Evolutionary conservation across 306 rosid species (phyloP), one percentile per base, ranked within the genome.

Genomic region (Heteromeles arbutifolia): DNA sequence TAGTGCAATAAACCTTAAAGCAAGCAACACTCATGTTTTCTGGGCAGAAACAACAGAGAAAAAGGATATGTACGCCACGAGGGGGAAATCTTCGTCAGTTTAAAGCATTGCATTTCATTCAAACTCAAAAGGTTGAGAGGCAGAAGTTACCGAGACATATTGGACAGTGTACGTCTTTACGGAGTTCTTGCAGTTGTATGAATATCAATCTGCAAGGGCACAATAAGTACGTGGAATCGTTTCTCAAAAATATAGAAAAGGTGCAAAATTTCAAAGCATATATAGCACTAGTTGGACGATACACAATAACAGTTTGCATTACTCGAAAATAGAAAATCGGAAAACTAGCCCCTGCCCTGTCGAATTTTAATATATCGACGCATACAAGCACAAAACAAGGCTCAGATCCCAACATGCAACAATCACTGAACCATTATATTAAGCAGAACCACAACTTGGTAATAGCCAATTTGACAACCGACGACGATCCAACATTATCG

Each of bases 131-230:
- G 69, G 81, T 79, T 76, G 8, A 81, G 77, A 59, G 22, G n/a
- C 74, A 44, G 79, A 85, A 81, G 74, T 77, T 86, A 93, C 98
- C 98, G 18, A 93, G 98, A 84, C 98, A 93, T 85, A 93, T 93
- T 69, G 98, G 98, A 82, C 98, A 93, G 74, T 93, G 97, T 63
- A 93, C 96, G 82, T 93, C 98, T 82, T 89, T 93, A 3, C 97
- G 96, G 75, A 93, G 79, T 58, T 87, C 91, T 29, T 66, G 77
- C 65, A 93, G 88, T 79, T 86, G 89, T 4, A 90, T 89, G 65
- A 63, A 69, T 78, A 89, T 77, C 78, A 72, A 93, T 74, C 97
- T 93, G 93, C 89, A 78, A 69, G 64, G 76, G 70, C 82, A 77
- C 74, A 74, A 76, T 39, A 81, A 62, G 22, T 57, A 45, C 8